Percentiles rank a stretch among this genome's conserved stretches.
Conservation (phyloP, 441 rosid species). For the Aquilaria agallochum region DNA sequence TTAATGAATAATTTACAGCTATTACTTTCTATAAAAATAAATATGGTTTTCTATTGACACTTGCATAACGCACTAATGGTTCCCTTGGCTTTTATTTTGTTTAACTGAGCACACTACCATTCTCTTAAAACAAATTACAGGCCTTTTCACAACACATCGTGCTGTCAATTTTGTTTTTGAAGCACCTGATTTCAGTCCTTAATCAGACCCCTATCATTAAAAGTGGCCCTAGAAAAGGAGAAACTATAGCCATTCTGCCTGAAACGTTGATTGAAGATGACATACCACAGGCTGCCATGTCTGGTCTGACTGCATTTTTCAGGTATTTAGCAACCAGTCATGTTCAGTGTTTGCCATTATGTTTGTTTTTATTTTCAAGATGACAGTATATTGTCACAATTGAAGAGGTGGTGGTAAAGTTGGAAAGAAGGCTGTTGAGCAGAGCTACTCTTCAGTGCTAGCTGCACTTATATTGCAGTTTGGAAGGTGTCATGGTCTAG, state of each 20-base stretch:
- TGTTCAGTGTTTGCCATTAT: constrained; percentile 5
- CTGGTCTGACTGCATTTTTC: constrained; percentile 95
- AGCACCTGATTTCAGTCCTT: constrained; percentile 74
- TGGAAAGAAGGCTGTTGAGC: constrained; percentile 94
- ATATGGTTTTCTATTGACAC: no score
- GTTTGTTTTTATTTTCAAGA: no score
- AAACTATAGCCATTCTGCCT: constrained; percentile 32
- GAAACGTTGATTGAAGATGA: constrained; percentile 64
- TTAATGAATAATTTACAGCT: no score
- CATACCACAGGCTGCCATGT: constrained; percentile 80
- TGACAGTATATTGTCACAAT: constrained; percentile 26
- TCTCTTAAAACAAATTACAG: constrained; percentile 32
- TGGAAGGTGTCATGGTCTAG: constrained; percentile 94
- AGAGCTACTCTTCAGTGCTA: constrained; percentile 87
- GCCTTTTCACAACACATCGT: constrained; percentile 84
- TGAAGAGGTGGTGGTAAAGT: constrained; percentile 97
- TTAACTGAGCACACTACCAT: background rate
- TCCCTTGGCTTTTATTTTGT: background rate
- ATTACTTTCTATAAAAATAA: no score
- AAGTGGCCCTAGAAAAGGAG: constrained; percentile 66
- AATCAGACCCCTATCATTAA: constrained; percentile 50
- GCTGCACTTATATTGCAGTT: constrained; percentile 88
- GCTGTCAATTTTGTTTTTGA: constrained; percentile 82
- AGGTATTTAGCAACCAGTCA: constrained; percentile 45
- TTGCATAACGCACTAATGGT: background rate